These are phyloP conservation scores for Suaeda aralocaspica DNA, from an alignment of 148 eudicot genomes.

Conservation along the genomic window DNA sequence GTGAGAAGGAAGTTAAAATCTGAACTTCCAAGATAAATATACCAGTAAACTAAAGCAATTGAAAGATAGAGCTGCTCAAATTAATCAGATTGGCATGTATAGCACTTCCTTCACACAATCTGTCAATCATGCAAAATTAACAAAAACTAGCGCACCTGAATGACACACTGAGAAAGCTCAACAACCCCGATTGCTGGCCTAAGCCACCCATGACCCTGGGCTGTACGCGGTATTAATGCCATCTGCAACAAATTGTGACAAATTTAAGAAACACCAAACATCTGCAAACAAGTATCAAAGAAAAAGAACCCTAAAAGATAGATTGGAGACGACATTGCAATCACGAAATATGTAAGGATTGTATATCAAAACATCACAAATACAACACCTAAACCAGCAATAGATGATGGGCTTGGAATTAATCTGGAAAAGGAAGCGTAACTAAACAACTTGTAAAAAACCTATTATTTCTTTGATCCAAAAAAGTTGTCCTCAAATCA, in stretches of 20 bases:
- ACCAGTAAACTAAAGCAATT: neutral
- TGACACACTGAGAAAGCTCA: slow-evolving; percentile 83
- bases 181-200: slow-evolving; percentile 91
- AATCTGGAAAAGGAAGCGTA: neutral
- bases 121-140: neutral
- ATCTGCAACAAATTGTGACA: slow-evolving; percentile 44
- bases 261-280: slow-evolving; percentile 4
- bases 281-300: neutral
- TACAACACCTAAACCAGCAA: neutral
- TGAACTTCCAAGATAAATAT: neutral
- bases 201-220: slow-evolving; percentile 97
- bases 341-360: neutral
- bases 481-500: neutral
- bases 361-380: neutral
- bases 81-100: neutral
- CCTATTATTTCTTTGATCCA: neutral
- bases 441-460: neutral
- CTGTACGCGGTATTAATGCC: slow-evolving; percentile 74
- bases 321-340: neutral
- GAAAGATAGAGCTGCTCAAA: no score
- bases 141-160: slow-evolving; percentile 52
- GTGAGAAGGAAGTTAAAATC: neutral
- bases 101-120: neutral
- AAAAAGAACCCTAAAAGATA: neutral
- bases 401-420: neutral